Conservation (phyloP, 2,329 filamentous ascomycete genomes). For the Colletotrichum lentis region DNA sequence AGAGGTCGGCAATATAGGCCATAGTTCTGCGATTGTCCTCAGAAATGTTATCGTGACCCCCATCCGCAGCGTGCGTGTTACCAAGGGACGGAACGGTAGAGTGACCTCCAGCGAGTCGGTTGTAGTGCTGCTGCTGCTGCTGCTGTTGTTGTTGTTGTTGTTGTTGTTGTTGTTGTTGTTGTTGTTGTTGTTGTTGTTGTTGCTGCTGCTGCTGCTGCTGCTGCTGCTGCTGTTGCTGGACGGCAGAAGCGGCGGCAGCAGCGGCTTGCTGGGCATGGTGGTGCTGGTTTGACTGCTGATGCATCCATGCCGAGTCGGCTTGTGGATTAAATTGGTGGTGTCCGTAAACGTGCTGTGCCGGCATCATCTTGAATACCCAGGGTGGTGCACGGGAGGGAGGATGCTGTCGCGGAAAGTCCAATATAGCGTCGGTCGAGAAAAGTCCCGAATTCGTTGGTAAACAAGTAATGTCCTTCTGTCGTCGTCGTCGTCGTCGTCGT, state of each 20-base stretch:
- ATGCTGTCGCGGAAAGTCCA: neutral
- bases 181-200: constrained; percentile 45
- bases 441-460: neutral
- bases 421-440: neutral
- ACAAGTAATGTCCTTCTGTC: neutral
- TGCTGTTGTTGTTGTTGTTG: constrained; percentile 44
- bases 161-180: constrained; percentile 24
- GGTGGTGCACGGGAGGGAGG: neutral
- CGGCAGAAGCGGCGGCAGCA: constrained; percentile 61
- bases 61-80: constrained; percentile 62
- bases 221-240: constrained; percentile 61
- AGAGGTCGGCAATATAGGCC: constrained; percentile 88
- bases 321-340: constrained; percentile 73
- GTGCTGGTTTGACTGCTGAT: constrained; percentile 68
- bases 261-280: constrained; percentile 65
- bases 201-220: constrained; percentile 61
- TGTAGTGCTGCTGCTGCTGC: constrained; percentile 70
- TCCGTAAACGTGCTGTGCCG: constrained; percentile 70
- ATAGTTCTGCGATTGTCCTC: constrained; percentile 95
- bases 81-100: constrained; percentile 59
- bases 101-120: constrained; percentile 73
- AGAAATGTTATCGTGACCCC: constrained; percentile 72
- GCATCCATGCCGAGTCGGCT: constrained; percentile 71
- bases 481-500: too few relatives aligned
- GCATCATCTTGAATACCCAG: constrained; percentile 62